Evolutionary conservation across 345 rosid genomes (phyloP).

Genomic region (Microthlaspi erraticum): DNA sequence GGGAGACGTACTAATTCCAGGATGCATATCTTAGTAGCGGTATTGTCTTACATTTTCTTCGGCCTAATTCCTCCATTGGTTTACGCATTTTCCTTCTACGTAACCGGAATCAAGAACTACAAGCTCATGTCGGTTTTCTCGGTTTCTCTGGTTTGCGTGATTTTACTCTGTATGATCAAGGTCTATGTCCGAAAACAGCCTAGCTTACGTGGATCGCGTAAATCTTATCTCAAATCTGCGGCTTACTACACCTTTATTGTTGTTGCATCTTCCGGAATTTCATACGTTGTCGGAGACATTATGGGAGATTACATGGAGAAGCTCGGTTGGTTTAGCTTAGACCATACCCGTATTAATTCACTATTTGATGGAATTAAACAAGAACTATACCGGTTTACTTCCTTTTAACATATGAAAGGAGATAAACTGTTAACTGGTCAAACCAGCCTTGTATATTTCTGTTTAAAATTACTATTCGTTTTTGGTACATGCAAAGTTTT

Average conservation of each 20-base stretch:
- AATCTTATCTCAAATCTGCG: slow-evolving; percentile 56
- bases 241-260: slow-evolving; percentile 51
- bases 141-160: slow-evolving; percentile 65
- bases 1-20: slow-evolving; percentile 57
- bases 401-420: slow-evolving; percentile 13
- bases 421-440: neutral
- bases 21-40: slow-evolving; percentile 54
- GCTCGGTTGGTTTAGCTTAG: slow-evolving; percentile 50
- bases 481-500: slow-evolving; percentile 17
- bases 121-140: slow-evolving; percentile 62
- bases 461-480: neutral
- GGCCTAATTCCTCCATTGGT: slow-evolving; percentile 69
- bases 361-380: slow-evolving; percentile 8
- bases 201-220: slow-evolving; percentile 42
- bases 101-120: slow-evolving; percentile 55
- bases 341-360: slow-evolving; percentile 14
- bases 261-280: slow-evolving; percentile 59
- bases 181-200: slow-evolving; percentile 54
- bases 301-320: slow-evolving; percentile 51
- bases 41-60: slow-evolving; percentile 62
- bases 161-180: slow-evolving; percentile 71
- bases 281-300: slow-evolving; percentile 60
- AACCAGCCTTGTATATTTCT: slow-evolving; percentile 5
- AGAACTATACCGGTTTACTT: slow-evolving; percentile 25
- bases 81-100: slow-evolving; percentile 64